Conservation (phyloP, 768 basidiomycete species). For the Calvatia gigantea region DNA sequence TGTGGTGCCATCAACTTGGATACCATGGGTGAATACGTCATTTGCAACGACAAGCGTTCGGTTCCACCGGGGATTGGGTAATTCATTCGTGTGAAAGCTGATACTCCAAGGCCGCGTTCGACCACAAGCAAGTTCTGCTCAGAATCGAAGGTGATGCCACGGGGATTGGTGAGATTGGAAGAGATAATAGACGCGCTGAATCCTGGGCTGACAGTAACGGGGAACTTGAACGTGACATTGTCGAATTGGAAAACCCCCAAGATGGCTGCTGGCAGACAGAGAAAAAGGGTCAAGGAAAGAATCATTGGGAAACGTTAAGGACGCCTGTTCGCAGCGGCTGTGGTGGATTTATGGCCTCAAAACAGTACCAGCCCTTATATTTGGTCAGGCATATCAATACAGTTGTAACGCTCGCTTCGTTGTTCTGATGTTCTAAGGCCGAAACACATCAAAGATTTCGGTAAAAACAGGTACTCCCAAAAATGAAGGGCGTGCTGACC, state of each 20-base stretch:
- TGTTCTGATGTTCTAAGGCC: no score
- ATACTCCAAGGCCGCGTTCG: constrained; percentile 40
- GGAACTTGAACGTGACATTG: constrained; percentile 29
- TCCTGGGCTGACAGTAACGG: constrained; percentile 32
- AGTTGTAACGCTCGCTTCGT: no score
- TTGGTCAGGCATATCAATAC: no score
- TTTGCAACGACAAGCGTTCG: constrained; percentile 35
- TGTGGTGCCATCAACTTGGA: constrained; percentile 30
- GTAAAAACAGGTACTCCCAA: no score
- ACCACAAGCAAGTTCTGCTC: constrained; percentile 37
- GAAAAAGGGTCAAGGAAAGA: background rate
- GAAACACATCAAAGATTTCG: no score
- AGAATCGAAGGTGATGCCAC: constrained; percentile 38
- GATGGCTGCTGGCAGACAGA: background rate
- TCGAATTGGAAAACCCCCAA: constrained; percentile 24
- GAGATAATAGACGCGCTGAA: constrained; percentile 33
- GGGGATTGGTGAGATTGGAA: constrained; percentile 38
- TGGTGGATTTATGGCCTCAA: background rate
- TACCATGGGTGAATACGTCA: constrained; percentile 37
- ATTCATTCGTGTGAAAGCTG: constrained; percentile 29
- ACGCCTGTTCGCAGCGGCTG: no score
- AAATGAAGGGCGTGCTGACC: no score
- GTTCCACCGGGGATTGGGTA: constrained; percentile 25
- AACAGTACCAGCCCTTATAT: no score
- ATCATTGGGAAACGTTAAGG: background rate